Base-by-base conservation (phyloP, 805 yeast species). In the Metschnikowia hibisci region DNA sequence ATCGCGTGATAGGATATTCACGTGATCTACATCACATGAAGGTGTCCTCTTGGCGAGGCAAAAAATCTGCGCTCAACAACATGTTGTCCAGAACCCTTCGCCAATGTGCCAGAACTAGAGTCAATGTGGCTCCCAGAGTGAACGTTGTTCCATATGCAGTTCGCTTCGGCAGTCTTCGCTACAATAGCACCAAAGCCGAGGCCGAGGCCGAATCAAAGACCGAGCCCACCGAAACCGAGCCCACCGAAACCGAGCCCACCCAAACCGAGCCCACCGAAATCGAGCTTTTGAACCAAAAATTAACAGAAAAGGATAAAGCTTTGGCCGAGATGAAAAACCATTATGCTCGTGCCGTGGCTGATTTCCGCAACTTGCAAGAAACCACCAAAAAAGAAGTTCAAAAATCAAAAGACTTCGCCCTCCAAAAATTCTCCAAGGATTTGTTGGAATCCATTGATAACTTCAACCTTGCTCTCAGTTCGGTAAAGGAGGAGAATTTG, bases 371-470 rank as follows among this genome's bases (percentile, higher is more conserved):
- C 67, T 73, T 89, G 56, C 97, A 89, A 72, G 91, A 86, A 61
- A 82, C 90, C 40, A 87, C 96, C 47, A 84, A 86, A 68, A 77
- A 86, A 55, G 96, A 90, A 62, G 73, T 86, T 43, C 84, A 85
- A 67, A 86, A 86, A 69, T 88, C 96, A 42, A 83, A 76, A 61
- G 96, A 87, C 60, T 89, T 82, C 68, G 96, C 96, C 0, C 73
- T 90, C 52, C 95, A 89, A 66, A 89, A 87, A 66, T 89, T 89
- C 62, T 93, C 96, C 52, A 84, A 81, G 65, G 97, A 89, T 54
- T 75, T 89, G 61, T 74, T 89, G 55, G 96, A 89, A 60, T 84
- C 96, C 6, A 78, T 89, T 33, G 97, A 89, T 61, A 89, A 89
- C 69, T 88, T 89, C 60, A 86, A 85, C 34, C 86, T 90, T 56